Evolutionary conservation across 2,329 filamentous ascomycete genomes (phyloP).

Genomic region (Aureobasidium pullulans): DNA sequence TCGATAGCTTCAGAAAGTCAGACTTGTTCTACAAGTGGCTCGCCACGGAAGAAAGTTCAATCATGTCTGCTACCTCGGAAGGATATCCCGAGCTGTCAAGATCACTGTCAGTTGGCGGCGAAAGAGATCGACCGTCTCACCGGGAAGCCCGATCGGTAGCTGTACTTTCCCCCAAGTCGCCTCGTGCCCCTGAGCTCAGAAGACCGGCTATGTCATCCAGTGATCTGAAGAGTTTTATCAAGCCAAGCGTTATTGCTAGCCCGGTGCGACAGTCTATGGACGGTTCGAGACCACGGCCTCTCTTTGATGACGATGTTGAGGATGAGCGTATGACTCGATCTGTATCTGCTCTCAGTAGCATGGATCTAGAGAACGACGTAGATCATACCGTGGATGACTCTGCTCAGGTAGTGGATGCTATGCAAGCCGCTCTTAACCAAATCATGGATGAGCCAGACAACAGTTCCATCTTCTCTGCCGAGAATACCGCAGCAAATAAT

Average conservation of each 20-base stretch:
- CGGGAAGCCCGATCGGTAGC: background rate
- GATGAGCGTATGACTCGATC: constrained; percentile 70
- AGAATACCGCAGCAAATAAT: constrained; percentile 41
- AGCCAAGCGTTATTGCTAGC: constrained; percentile 32
- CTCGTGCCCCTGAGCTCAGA: constrained; percentile 42
- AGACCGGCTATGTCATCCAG: constrained; percentile 54
- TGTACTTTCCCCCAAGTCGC: constrained; percentile 8
- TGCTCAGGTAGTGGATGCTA: constrained; percentile 70
- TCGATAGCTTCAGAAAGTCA: constrained; percentile 80
- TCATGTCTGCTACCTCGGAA: constrained; percentile 4
- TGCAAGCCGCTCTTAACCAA: constrained; percentile 84
- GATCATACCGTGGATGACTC: constrained; percentile 47
- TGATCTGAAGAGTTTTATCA: constrained; percentile 41
- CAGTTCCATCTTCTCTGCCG: constrained; percentile 57
- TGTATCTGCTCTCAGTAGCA: constrained; percentile 70
- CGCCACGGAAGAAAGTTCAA: constrained; percentile 63
- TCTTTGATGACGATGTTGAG: constrained; percentile 79
- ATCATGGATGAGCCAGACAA: constrained; percentile 71
- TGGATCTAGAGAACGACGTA: constrained; percentile 63
- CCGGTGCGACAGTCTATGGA: constrained; percentile 63
- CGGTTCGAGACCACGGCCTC: constrained; percentile 45
- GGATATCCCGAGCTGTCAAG: background rate
- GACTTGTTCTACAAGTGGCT: constrained; percentile 96
- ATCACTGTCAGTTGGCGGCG: background rate
- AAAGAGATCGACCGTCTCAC: background rate